Percentiles rank a stretch among this genome's conserved stretches.
Conservation (phyloP, 192 early-diverging fungal genomes). For the Coemansia sp. region DNA sequence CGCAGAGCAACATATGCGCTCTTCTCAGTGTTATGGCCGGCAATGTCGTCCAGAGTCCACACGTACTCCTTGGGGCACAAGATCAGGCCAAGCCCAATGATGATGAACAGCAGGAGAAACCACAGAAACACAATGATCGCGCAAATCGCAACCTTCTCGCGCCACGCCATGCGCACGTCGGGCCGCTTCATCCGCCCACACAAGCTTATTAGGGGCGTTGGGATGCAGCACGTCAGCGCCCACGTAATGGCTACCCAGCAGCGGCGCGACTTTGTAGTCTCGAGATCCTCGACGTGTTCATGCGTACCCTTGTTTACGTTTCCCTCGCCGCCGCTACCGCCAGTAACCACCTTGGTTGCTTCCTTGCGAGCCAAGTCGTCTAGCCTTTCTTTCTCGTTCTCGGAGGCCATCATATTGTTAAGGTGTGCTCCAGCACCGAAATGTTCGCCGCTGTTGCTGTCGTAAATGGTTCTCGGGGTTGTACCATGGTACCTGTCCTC, state of each 20-base stretch:
- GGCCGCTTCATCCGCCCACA: constrained; percentile 72
- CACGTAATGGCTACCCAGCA: constrained; percentile 33
- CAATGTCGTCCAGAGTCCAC: constrained; percentile 56
- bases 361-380: constrained; percentile 28
- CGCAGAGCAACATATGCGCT: constrained; percentile 62
- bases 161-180: constrained; percentile 94
- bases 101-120: constrained; percentile 77
- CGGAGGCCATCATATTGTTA: neutral
- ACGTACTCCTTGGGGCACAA: constrained; percentile 74
- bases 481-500: constrained; percentile 28
- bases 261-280: constrained; percentile 30
- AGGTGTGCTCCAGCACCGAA: constrained; percentile 1
- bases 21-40: constrained; percentile 59
- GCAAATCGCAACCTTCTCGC: constrained; percentile 88
- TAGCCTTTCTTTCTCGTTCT: constrained; percentile 21
- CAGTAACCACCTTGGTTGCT: constrained; percentile 1
- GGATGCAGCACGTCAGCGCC: constrained; percentile 40
- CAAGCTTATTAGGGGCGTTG: constrained; percentile 24
- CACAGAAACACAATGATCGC: constrained; percentile 81
- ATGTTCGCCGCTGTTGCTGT: constrained; percentile 4
- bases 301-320: constrained; percentile 37
- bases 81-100: constrained; percentile 76
- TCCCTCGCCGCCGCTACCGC: constrained; percentile 47
- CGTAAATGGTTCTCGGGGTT: constrained; percentile 5
- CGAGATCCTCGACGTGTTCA: constrained; percentile 39